Evolutionary conservation across 148 eudicot genomes (phyloP), one percentile per base, ranked within the genome.

Genomic region (Oxyria digyna): DNA sequence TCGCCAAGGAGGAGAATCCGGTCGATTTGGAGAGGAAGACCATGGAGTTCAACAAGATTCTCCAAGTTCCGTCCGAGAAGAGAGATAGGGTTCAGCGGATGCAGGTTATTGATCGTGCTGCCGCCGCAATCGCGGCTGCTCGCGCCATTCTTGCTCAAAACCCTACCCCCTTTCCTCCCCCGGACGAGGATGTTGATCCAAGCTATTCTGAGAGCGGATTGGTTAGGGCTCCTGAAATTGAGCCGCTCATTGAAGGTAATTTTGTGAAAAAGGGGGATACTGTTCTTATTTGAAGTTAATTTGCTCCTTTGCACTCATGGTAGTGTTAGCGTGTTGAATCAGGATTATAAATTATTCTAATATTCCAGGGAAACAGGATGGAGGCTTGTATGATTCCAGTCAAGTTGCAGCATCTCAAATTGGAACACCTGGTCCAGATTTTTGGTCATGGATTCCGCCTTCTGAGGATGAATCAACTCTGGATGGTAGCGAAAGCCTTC

Each of bases 401-500:
- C 75, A 69, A 29, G 69, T 80, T 20, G 65, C 69, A 69, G 72
- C 59, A 62, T 69, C 75, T 41, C 69, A 24, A 43, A 78, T 37
- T 41, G 80, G 70, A 67, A 72, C 93, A 27, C 93, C 97, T 2
- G 97, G 97, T 70, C 91, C 97, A 57, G 75, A 79, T 69, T 91
- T 91, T 73, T 91, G 97, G 97, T 81, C 93, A n/a, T 91, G 97
- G 97, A 73, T 82, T 26, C 97, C 97, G 37, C 96, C 96, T 57
- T 43, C 73, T 8, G 80, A 69, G 21, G 73, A 75, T 62, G 81
- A 71, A 62, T 67, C 65, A 14, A 54, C 37, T 52, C 67, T 35
- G 24, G 68, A 27, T n/a, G 78, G 67, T 64, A 76, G 69, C 27
- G 59, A 32, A 55, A 55, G 59, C 48, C 14, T 74, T 67, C 75